A percentile compares a stretch with the other conserved stretches of the same genome.
These are phyloP conservation scores for Nicotiana sylvestris DNA, from an alignment of 257 asterid genomes.

Conservation along the genomic window DNA sequence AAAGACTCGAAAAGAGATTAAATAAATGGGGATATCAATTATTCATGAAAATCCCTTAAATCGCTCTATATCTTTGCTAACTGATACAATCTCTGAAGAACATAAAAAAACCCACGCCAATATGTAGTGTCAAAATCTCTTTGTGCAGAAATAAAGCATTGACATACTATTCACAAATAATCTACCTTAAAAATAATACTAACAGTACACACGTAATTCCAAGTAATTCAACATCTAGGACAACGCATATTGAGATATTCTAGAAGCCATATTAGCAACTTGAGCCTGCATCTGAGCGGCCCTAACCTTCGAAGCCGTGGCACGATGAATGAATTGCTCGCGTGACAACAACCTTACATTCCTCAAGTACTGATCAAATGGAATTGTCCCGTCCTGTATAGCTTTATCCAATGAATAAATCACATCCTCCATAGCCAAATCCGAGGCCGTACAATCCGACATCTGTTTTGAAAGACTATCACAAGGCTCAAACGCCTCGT, in stretches of 20 bases:
- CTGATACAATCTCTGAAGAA: background rate
- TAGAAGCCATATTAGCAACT: conserved; percentile 78
- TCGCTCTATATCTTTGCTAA: background rate
- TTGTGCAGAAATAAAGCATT: background rate
- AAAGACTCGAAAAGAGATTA: background rate
- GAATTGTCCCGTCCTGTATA: conserved; percentile 71
- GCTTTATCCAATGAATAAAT: conserved; percentile 83
- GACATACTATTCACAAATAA: background rate
- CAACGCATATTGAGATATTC: conserved; percentile 43
- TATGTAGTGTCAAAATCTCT: background rate
- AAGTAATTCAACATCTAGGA: conserved; percentile 14
- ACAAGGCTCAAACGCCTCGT: conserved; percentile 54
- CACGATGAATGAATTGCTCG: conserved; percentile 79
- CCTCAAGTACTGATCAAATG: conserved; percentile 83
- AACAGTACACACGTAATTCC: background rate
- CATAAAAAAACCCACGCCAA: background rate
- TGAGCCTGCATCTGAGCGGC: conserved; percentile 89
- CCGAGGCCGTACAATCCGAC: conserved; percentile 67
- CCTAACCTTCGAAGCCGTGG: conserved; percentile 68
- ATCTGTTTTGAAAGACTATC: conserved; percentile 74
- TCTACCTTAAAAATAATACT: background rate
- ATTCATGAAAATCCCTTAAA: background rate
- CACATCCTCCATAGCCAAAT: conserved; percentile 75
- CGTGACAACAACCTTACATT: conserved; percentile 72
- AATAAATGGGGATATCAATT: background rate